A percentile compares a stretch with the other conserved stretches of the same genome.
Evolutionary conservation across 1,284 basidiomycete species (phyloP).

Genomic region (Pseudozyma hubeiensis): DNA sequence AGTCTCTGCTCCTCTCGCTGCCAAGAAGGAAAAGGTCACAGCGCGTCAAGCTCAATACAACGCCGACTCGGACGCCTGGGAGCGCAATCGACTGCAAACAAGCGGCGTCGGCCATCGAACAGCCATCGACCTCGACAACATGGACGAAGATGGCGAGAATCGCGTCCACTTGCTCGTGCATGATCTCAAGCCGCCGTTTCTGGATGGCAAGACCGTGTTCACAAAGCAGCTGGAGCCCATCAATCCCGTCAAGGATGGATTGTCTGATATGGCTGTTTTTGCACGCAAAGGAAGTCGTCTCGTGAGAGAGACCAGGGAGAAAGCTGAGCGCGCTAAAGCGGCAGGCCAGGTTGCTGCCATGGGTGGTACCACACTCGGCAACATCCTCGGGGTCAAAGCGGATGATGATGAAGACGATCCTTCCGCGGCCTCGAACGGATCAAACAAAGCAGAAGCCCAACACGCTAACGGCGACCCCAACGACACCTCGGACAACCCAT

Average conservation of each 20-base stretch:
- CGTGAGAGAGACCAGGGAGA: conserved; percentile 93
- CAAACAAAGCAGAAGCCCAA: background rate
- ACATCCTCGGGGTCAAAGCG: conserved; percentile 96
- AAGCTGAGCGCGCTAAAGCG: conserved; percentile 80
- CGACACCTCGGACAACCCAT: background rate
- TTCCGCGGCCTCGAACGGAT: background rate
- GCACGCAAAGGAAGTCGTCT: conserved; percentile 92
- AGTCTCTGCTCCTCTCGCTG: conserved; percentile 34
- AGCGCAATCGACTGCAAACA: conserved; percentile 94
- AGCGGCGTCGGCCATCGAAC: conserved; percentile 88
- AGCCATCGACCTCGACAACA: conserved; percentile 83
- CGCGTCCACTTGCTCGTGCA: conserved; percentile 97
- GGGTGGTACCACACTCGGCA: conserved; percentile 91
- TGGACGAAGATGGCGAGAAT: conserved; percentile 86
- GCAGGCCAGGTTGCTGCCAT: conserved; percentile 93
- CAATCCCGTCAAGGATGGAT: conserved; percentile 92
- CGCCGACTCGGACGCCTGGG: conserved; percentile 97
- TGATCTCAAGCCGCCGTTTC: conserved; percentile 95
- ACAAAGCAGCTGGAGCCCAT: conserved; percentile 97
- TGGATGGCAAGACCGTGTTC: conserved; percentile 94
- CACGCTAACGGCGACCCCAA: background rate
- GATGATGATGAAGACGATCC: conserved; percentile 75
- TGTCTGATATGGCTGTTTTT: conserved; percentile 94
- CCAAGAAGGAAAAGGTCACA: conserved; percentile 63
- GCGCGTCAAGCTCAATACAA: conserved; percentile 72